Evolutionary conservation across 2,329 filamentous ascomycete genomes (phyloP).

Genomic region (Aspergillus chevalieri): DNA sequence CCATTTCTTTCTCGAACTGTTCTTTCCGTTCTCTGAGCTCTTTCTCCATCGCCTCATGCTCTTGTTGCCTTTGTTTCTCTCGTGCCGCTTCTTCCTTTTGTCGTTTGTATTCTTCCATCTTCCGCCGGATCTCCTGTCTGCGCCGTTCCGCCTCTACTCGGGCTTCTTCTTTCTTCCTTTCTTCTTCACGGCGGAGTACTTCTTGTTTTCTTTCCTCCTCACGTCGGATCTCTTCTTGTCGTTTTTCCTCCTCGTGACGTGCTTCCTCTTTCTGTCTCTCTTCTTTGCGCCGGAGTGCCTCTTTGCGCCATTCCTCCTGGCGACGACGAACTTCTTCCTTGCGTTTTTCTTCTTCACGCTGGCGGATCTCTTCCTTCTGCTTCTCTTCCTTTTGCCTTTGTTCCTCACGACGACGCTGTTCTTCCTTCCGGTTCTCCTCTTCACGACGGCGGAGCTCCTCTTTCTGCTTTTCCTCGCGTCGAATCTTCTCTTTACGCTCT

Average conservation of each 20-base stretch:
- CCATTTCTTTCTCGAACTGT: constrained; percentile 34
- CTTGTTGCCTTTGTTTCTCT: constrained; percentile 33
- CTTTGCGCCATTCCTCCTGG: constrained; percentile 29
- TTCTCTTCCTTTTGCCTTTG: constrained; percentile 17
- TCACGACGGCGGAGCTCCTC: constrained; percentile 16
- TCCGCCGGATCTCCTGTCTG: constrained; percentile 32
- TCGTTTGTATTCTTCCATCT: constrained; percentile 33
- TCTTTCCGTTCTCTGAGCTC: constrained; percentile 35
- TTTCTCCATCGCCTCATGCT: constrained; percentile 36
- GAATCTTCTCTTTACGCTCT: constrained; percentile 17
- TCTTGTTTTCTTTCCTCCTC: constrained; percentile 3
- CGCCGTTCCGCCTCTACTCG: constrained; percentile 12
- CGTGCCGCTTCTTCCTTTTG: constrained; percentile 32
- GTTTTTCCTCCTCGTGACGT: background rate
- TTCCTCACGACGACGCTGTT: constrained; percentile 19
- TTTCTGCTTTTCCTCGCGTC: constrained; percentile 25
- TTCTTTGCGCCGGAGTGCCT: constrained; percentile 9
- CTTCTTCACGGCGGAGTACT: background rate
- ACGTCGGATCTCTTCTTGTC: constrained; percentile 1
- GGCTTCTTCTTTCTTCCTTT: constrained; percentile 3
- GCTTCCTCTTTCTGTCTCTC: constrained; percentile 5
- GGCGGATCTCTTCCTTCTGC: no score
- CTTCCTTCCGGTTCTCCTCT: constrained; percentile 9
- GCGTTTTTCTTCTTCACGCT: no score
- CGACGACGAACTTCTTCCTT: no score